Evolutionary conservation across 192 early-diverging fungal genomes (phyloP).

Genomic region (Umbelopsis vinacea): DNA sequence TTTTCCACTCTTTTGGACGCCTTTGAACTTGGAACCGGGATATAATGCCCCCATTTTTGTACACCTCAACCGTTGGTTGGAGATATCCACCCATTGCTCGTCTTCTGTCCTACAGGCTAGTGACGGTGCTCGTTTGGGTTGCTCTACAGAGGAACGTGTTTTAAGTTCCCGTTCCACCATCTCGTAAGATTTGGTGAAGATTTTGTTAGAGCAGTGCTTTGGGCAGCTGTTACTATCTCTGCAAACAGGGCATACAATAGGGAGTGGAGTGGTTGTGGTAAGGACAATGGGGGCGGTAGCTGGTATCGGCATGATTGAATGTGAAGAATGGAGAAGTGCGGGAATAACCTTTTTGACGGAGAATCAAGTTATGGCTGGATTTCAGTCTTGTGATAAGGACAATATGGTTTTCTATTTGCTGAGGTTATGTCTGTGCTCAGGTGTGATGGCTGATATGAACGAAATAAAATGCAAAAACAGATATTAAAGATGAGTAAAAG

Average conservation of each 20-base stretch:
- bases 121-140: constrained; percentile 25
- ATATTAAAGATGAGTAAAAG: not conserved
- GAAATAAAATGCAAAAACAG: not conserved
- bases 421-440: not conserved
- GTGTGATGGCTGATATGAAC: not conserved
- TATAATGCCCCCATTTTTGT: constrained; percentile 50
- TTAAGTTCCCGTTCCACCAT: constrained; percentile 21
- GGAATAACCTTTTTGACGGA: not conserved
- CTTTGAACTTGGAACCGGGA: constrained; percentile 66
- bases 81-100: constrained; percentile 33
- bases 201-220: constrained; percentile 10
- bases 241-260: constrained; percentile 6
- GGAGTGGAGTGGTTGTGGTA: constrained; percentile 14
- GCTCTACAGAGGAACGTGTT: constrained; percentile 8
- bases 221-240: constrained; percentile 5
- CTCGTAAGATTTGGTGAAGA: constrained; percentile 13
- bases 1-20: constrained; percentile 64
- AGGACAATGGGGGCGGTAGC: constrained; percentile 2
- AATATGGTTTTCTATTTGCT: not conserved
- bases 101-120: constrained; percentile 29
- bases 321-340: constrained; percentile 14
- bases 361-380: constrained; percentile 2
- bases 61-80: constrained; percentile 29
- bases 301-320: constrained; percentile 19
- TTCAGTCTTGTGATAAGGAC: constrained; percentile 14